Conservation (phyloP, 2,329 filamentous ascomycete species). For the Trichophyton schoenleinii region DNA sequence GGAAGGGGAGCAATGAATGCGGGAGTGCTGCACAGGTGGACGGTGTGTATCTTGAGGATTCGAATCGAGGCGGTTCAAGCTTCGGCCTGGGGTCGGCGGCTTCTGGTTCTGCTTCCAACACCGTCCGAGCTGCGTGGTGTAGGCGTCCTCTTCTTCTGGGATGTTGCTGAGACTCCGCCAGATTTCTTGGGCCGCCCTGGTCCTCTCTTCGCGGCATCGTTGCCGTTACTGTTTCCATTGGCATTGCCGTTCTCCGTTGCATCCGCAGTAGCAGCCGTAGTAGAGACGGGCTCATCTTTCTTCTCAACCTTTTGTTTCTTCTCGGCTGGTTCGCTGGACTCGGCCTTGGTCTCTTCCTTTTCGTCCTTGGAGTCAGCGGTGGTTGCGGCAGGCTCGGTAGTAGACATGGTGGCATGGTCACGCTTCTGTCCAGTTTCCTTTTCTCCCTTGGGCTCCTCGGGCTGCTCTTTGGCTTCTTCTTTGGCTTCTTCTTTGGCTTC, state of each 20-base stretch:
- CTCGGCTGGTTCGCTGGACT: constrained; percentile 16
- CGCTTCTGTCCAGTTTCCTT: constrained; percentile 18
- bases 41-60: not conserved
- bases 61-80: not conserved
- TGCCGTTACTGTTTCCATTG: constrained; percentile 8
- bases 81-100: constrained; percentile 23
- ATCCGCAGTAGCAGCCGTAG: not conserved
- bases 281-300: constrained; percentile 12
- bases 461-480: not conserved
- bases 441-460: not conserved
- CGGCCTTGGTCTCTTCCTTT: constrained; percentile 3
- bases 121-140: constrained; percentile 19
- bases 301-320: constrained; percentile 27
- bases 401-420: constrained; percentile 13
- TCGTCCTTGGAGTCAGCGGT: not conserved
- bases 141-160: constrained; percentile 10
- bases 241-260: constrained; percentile 6
- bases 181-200: constrained; percentile 23
- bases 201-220: constrained; percentile 22
- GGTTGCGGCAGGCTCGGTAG: not conserved
- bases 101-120: constrained; percentile 29
- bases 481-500: not conserved
- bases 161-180: not conserved
- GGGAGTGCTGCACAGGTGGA: not conserved
- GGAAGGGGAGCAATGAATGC: too few relatives aligned